A percentile compares a stretch with the other conserved stretches of the same genome.
Conservation (phyloP, 805 yeast genomes). For the Cyberlindnera suaveolens region DNA sequence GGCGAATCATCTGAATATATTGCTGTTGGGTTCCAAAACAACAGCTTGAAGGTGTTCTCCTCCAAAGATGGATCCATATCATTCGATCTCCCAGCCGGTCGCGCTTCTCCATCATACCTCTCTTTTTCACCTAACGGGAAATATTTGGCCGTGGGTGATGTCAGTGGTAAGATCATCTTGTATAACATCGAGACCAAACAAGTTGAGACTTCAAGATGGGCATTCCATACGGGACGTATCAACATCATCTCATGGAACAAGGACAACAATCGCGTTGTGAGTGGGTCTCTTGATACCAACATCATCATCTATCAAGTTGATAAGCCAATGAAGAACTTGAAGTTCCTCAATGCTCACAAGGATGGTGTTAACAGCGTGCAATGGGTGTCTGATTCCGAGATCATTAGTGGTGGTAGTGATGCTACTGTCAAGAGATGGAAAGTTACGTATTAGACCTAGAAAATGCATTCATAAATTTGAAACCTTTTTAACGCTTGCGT, state of each 20-base stretch:
- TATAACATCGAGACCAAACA: conserved; percentile 48
- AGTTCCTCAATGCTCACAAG: conserved; percentile 75
- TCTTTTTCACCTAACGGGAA: conserved; percentile 65
- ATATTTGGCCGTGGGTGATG: conserved; percentile 79
- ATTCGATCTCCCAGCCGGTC: conserved; percentile 37
- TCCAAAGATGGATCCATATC: conserved; percentile 17
- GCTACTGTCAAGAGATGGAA: conserved; percentile 75
- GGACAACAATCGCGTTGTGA: conserved; percentile 65
- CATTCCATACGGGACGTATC: conserved; percentile 85
- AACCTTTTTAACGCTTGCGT: conserved; percentile 42
- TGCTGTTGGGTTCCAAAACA: conserved; percentile 42
- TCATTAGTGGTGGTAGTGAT: conserved; percentile 76
- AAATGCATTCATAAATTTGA: not conserved
- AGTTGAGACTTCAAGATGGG: conserved; percentile 85
- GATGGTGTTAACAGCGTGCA: conserved; percentile 73
- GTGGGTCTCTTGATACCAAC: conserved; percentile 82
- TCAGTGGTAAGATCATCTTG: conserved; percentile 77
- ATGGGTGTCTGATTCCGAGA: conserved; percentile 50
- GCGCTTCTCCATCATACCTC: conserved; percentile 58
- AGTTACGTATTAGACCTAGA: conserved; percentile 13
- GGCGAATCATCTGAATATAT: conserved; percentile 37
- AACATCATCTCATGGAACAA: conserved; percentile 73
- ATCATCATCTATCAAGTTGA: conserved; percentile 74
- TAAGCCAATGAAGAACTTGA: conserved; percentile 71
- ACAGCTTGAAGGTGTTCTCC: conserved; percentile 35